Evolutionary conservation across 352 stramenopile genomes (phyloP), one percentile per base, ranked within the genome.

Genomic region (Saprolegnia parasitica): DNA sequence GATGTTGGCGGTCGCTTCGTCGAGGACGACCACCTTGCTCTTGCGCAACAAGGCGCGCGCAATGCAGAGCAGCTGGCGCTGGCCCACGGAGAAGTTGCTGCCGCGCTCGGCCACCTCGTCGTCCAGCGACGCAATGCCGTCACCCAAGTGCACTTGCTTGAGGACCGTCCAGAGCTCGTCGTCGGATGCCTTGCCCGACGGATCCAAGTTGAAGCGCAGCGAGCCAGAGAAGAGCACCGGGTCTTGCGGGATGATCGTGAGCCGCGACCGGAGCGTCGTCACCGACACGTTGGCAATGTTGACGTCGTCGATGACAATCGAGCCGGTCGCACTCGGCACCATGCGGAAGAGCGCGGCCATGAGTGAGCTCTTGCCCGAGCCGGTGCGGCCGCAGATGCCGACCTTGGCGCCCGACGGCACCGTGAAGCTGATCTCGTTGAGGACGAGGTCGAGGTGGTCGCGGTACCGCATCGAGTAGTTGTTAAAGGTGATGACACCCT

Each of bases 21-120:
- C 96, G 58, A 99, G 76, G 18, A 98, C 77, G 9, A 99, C 77
- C 49, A 88, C 77, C 42, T 95, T 96, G 39, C 82, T 86, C 47
- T 96, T 84, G 21, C 90, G 83, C 29, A 99, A 65, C 26, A 99
- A 71, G 18, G 94, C 96, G 47, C 96, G 83, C 8, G 92, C 95
- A 68, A 99, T 98, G 73, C 93, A 99, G 6, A 99, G 62, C 20
- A 98, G 77, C 73, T 98, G 91, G 18, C 92, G 72, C 76, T 98
- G 89, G 23, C 96, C 96, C 55, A 98, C 90, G 49, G 85, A 97
- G 50, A 98, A 88, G 76, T 98, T 98, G 21, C 94, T 87, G 1
- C 96, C 96, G 39, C 87, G 86, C 73, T 98, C 93, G 0, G 87
- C 75, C 1, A 98, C 84, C 24, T 86, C 71, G 50, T 93, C 87